Evolutionary conservation across 2,329 filamentous ascomycete genomes (phyloP).

Genomic region (Hypocreales sp.): DNA sequence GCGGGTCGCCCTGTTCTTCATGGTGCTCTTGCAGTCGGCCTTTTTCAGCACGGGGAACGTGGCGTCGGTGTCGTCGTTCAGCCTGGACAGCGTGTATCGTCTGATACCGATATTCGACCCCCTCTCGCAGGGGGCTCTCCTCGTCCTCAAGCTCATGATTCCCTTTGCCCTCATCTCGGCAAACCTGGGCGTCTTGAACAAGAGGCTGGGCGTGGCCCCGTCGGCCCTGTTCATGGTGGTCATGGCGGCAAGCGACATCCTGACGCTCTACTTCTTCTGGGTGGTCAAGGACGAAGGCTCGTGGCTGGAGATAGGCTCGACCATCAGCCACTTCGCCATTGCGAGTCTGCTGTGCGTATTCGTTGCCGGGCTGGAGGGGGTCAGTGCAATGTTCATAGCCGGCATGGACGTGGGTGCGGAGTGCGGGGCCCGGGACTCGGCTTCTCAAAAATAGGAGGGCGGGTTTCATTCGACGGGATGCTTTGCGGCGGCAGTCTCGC

Average conservation of each 20-base stretch:
- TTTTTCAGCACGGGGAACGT: constrained; percentile 98
- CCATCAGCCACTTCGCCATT: constrained; percentile 90
- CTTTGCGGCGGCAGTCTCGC: no score
- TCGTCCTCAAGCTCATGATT: constrained; percentile 81
- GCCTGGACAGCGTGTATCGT: constrained; percentile 74
- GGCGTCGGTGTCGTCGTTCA: constrained; percentile 86
- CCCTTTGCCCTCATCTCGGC: constrained; percentile 87
- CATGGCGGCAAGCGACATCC: constrained; percentile 77
- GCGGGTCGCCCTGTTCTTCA: constrained; percentile 84
- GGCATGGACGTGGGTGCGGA: no score
- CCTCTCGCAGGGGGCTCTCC: constrained; percentile 74
- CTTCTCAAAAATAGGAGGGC: no score
- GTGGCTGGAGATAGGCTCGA: constrained; percentile 95
- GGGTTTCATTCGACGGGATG: no score
- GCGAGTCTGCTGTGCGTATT: constrained; percentile 82
- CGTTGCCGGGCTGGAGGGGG: constrained; percentile 71
- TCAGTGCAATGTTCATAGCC: constrained; percentile 69
- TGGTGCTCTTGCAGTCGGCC: constrained; percentile 83
- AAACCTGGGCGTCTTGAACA: constrained; percentile 87
- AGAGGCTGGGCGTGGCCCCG: constrained; percentile 66
- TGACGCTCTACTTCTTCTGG: constrained; percentile 96
- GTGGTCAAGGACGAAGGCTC: constrained; percentile 92
- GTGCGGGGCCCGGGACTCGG: no score
- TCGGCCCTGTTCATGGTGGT: constrained; percentile 88
- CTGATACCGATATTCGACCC: constrained; percentile 88